phyloP scores from a whole-genome alignment of 1,139 yeast genomes.

The Groenewaldozyma auringiensis region DNA sequence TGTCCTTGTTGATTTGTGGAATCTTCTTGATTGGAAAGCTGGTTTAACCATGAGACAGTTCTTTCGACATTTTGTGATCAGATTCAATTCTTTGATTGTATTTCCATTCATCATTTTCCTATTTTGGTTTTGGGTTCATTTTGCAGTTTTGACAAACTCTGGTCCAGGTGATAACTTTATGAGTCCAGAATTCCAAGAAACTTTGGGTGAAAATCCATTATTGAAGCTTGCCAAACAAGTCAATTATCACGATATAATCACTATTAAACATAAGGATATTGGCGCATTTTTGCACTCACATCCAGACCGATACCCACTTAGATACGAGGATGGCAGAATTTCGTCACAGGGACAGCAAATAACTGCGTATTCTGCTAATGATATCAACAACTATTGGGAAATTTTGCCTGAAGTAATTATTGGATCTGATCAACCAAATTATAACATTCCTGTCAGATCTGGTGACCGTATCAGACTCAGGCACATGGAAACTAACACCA shows the following conservation, averaged over 20 bases:
- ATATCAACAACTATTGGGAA: constrained; percentile 74
- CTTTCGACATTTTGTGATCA: constrained; percentile 64
- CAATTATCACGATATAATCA: constrained; percentile 66
- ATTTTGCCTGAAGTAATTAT: constrained; percentile 70
- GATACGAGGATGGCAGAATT: constrained; percentile 93
- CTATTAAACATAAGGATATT: constrained; percentile 71
- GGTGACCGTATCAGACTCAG: constrained; percentile 59
- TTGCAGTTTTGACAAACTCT: constrained; percentile 66
- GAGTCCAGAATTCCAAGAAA: constrained; percentile 90
- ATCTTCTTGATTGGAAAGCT: constrained; percentile 59
- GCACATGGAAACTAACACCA: constrained; percentile 76
- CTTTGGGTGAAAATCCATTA: constrained; percentile 66
- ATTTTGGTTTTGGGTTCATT: constrained; percentile 92
- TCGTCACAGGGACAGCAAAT: constrained; percentile 96
- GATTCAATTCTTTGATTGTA: constrained; percentile 64
- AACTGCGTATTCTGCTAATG: constrained; percentile 50
- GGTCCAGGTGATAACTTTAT: constrained; percentile 96
- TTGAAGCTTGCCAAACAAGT: constrained; percentile 65
- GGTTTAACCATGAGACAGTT: constrained; percentile 59
- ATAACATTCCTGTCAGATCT: constrained; percentile 44
- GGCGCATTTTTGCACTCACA: constrained; percentile 79
- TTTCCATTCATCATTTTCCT: constrained; percentile 78
- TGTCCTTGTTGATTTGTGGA: constrained; percentile 82
- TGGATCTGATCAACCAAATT: constrained; percentile 36
- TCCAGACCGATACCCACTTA: constrained; percentile 61